Percentiles rank a stretch among this genome's conserved stretches.
Conservation (phyloP, 768 basidiomycete genomes). For the Polyporus arcularius region DNA sequence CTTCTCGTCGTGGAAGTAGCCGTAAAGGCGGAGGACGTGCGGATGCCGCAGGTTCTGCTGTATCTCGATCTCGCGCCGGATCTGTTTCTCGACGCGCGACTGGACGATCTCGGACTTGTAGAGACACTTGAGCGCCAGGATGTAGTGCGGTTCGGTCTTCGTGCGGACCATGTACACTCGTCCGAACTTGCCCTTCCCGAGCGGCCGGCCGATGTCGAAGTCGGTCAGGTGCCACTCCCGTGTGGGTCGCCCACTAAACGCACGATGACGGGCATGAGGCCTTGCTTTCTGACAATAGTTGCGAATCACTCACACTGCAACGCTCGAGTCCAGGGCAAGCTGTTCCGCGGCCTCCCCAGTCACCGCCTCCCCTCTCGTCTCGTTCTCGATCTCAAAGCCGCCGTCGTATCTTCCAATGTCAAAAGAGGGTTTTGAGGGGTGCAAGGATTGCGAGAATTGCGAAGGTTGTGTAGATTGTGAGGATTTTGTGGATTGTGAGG, state of each 20-base stretch:
- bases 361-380: slow-evolving; percentile 72
- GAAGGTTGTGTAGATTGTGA: neutral
- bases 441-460: slow-evolving; percentile 14
- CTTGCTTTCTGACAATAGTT: neutral
- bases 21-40: slow-evolving; percentile 90
- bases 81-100: slow-evolving; percentile 93
- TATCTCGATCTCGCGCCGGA: slow-evolving; percentile 96
- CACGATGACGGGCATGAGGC: slow-evolving; percentile 9
- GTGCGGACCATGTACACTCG: slow-evolving; percentile 98
- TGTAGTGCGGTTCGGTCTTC: slow-evolving; percentile 83
- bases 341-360: slow-evolving; percentile 78
- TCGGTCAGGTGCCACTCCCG: slow-evolving; percentile 82
- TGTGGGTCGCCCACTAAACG: slow-evolving; percentile 63
- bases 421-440: slow-evolving; percentile 32
- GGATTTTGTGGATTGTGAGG: neutral
- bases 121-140: slow-evolving; percentile 94
- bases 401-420: slow-evolving; percentile 95
- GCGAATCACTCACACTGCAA: slow-evolving; percentile 51
- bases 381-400: slow-evolving; percentile 90
- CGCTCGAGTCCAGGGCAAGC: slow-evolving; percentile 83
- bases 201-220: slow-evolving; percentile 93
- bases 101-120: slow-evolving; percentile 96
- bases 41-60: slow-evolving; percentile 96
- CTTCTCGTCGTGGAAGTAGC: slow-evolving; percentile 98
- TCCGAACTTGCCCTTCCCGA: slow-evolving; percentile 99